These are phyloP conservation scores for Eutrema salsugineum DNA, from an alignment of 441 rosid species.

Conservation along the genomic window DNA sequence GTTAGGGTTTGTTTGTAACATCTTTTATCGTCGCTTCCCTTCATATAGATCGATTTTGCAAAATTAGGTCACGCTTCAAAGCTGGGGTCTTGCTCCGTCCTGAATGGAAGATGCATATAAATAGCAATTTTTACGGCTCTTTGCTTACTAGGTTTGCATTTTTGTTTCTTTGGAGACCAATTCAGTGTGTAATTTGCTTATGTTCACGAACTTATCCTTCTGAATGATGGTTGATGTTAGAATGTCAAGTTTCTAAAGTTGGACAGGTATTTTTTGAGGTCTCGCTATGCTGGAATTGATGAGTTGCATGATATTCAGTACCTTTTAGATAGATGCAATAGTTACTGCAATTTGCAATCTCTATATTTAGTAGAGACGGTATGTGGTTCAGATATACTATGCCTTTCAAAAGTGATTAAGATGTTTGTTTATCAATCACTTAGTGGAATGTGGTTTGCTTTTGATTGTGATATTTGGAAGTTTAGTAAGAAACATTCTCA, in stretches of 20 bases:
- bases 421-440: slow-evolving; percentile 9
- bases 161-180: neutral
- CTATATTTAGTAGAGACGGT: too few relatives aligned
- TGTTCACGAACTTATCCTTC: neutral
- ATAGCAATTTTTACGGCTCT: neutral
- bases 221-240: neutral
- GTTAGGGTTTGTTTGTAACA: slow-evolving; percentile 31
- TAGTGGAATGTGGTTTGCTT: slow-evolving; percentile 4
- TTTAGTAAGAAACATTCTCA: neutral
- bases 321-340: neutral
- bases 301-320: neutral
- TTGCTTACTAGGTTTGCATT: neutral
- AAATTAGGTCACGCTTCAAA: slow-evolving; percentile 22
- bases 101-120: neutral
- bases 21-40: neutral
- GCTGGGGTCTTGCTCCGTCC: neutral
- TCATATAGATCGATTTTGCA: neutral
- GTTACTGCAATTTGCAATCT: neutral
- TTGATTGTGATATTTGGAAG: neutral
- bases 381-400: neutral
- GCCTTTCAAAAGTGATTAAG: neutral
- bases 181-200: neutral
- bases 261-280: neutral
- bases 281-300: neutral
- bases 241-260: neutral